These are phyloP conservation scores for Helminthosporium solani DNA, from an alignment of 2,329 filamentous ascomycete genomes.

Conservation along the genomic window DNA sequence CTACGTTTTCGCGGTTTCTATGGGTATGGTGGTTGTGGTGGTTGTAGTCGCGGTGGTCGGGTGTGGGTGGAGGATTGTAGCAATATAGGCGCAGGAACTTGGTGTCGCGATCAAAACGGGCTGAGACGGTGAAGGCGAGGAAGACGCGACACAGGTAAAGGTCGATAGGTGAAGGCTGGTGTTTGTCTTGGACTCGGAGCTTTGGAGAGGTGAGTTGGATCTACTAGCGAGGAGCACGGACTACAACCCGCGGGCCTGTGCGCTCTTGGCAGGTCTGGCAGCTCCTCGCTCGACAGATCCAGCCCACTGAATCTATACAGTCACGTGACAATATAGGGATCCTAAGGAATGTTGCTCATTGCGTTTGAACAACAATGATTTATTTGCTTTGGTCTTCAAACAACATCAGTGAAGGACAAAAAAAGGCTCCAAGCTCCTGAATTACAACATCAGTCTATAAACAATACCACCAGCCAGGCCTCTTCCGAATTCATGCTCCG, in stretches of 20 bases:
- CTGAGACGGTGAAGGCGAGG: not conserved
- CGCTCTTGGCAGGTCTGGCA: too few relatives aligned
- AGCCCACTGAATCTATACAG: too few relatives aligned
- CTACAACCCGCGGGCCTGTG: slow-evolving; percentile 19
- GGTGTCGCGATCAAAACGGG: not conserved
- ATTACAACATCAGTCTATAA: slow-evolving; percentile 2
- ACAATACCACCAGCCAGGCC: not conserved
- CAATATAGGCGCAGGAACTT: not conserved
- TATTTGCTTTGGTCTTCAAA: not conserved
- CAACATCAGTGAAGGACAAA: not conserved
- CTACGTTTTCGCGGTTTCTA: slow-evolving; percentile 6
- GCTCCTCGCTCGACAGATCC: too few relatives aligned
- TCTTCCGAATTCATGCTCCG: not conserved
- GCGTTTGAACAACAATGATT: not conserved
- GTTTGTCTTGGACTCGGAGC: slow-evolving; percentile 18
- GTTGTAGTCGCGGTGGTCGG: not conserved
- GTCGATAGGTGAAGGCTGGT: slow-evolving; percentile 5
- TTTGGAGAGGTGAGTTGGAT: slow-evolving; percentile 20
- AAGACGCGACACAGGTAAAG: slow-evolving; percentile 14
- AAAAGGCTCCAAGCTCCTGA: slow-evolving; percentile 1
- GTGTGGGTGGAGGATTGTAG: not conserved
- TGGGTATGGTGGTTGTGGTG: slow-evolving; percentile 2
- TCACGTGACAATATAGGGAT: too few relatives aligned
- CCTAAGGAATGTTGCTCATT: too few relatives aligned
- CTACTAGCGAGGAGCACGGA: slow-evolving; percentile 3